Evolutionary conservation across 2,329 filamentous ascomycete genomes (phyloP).

Genomic region (Penicillium sp.): DNA sequence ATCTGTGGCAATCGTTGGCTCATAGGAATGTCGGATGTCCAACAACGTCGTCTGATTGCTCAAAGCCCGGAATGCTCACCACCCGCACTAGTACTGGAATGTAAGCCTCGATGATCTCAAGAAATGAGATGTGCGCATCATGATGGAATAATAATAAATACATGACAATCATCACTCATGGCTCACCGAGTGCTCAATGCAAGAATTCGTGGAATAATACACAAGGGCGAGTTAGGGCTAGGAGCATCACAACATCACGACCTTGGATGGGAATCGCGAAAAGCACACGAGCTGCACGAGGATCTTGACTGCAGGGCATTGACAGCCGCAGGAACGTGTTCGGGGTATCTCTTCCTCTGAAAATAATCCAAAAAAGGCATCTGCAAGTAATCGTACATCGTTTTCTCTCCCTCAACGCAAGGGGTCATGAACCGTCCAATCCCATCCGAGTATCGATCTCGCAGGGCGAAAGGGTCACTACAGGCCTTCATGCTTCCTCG

Average conservation of each 20-base stretch:
- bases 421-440: slow-evolving; percentile 26
- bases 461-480: slow-evolving; percentile 30
- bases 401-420: slow-evolving; percentile 29
- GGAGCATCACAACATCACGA: slow-evolving; percentile 5
- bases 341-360: slow-evolving; percentile 22
- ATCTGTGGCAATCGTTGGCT: slow-evolving; percentile 28
- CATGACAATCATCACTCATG: no score
- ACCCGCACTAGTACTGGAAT: slow-evolving; percentile 30
- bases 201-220: slow-evolving; percentile 6
- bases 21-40: slow-evolving; percentile 30
- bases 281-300: slow-evolving; percentile 22
- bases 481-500: slow-evolving; percentile 44
- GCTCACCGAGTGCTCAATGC: no score
- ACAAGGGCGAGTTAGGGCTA: slow-evolving; percentile 19
- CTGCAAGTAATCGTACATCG: slow-evolving; percentile 27
- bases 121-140: slow-evolving; percentile 7
- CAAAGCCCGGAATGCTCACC: slow-evolving; percentile 30
- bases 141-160: no score
- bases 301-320: slow-evolving; percentile 19
- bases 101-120: slow-evolving; percentile 21
- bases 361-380: slow-evolving; percentile 8
- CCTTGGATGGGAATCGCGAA: slow-evolving; percentile 10
- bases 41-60: slow-evolving; percentile 20
- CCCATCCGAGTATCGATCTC: slow-evolving; percentile 24
- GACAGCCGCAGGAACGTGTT: slow-evolving; percentile 37